phyloP scores from a whole-genome alignment of 345 rosid genomes.

The Sonneratia caseolaris region DNA sequence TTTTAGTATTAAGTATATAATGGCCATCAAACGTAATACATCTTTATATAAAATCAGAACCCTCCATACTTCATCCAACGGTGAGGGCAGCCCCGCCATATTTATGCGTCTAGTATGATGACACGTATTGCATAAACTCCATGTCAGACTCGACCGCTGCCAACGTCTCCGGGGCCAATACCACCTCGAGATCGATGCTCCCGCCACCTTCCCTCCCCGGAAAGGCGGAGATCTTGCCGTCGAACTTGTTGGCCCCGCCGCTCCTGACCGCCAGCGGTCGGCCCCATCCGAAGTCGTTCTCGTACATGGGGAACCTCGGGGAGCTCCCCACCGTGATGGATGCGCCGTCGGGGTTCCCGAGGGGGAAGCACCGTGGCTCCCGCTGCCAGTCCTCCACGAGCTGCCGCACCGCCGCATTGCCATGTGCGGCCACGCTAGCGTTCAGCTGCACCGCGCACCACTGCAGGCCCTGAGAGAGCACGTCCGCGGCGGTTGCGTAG shows the following conservation, averaged over 20 bases:
- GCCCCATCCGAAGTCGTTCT: constrained; percentile 41
- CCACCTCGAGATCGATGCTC: constrained; percentile 58
- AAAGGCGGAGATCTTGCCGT: constrained; percentile 51
- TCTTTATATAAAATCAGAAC: neutral
- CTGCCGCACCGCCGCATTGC: constrained; percentile 21
- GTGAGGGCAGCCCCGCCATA: neutral
- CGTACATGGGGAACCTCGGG: constrained; percentile 50
- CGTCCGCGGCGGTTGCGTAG: constrained; percentile 34
- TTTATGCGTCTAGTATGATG: neutral
- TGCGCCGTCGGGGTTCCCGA: constrained; percentile 32
- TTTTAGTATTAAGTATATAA: too few relatives aligned
- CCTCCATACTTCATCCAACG: neutral
- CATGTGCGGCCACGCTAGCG: constrained; percentile 32
- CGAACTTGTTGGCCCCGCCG: constrained; percentile 59
- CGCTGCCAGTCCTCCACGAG: constrained; percentile 32
- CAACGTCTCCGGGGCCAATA: constrained; percentile 49
- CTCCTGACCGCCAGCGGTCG: constrained; percentile 60
- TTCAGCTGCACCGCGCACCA: constrained; percentile 61
- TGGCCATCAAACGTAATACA: too few relatives aligned
- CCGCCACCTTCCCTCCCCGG: constrained; percentile 65
- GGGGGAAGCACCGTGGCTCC: constrained; percentile 20
- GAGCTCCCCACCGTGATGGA: constrained; percentile 74
- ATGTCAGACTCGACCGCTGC: constrained; percentile 5
- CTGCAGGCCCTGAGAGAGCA: constrained; percentile 13
- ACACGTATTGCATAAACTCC: constrained; percentile 10